Evolutionary conservation across 306 rosid genomes (phyloP).

Genomic region (Corylus heterophylla): DNA sequence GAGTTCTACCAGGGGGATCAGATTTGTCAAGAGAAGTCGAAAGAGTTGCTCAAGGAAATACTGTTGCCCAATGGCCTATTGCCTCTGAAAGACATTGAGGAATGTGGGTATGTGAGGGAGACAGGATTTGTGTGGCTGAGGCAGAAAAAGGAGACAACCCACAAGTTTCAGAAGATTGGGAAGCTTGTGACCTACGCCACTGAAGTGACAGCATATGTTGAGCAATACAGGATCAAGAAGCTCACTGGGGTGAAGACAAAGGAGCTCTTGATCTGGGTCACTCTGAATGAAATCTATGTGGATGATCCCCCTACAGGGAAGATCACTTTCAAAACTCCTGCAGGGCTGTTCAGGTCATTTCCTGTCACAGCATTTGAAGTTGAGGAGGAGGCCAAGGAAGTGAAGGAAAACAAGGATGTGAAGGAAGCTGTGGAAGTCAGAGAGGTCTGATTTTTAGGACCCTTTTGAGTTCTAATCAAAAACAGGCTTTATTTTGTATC

Average conservation of each 20-base stretch:
- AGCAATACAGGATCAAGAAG: slow-evolving; percentile 63
- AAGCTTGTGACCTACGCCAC: slow-evolving; percentile 58
- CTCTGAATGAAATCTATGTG: slow-evolving; percentile 58
- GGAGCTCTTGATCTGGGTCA: slow-evolving; percentile 83
- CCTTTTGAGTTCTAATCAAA: neutral
- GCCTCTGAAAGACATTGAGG: slow-evolving; percentile 72
- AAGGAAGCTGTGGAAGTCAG: slow-evolving; percentile 35
- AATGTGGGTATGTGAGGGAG: slow-evolving; percentile 68
- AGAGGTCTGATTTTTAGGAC: slow-evolving; percentile 37
- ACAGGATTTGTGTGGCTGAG: slow-evolving; percentile 87
- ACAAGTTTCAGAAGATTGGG: slow-evolving; percentile 80
- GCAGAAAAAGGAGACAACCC: slow-evolving; percentile 61
- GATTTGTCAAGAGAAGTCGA: slow-evolving; percentile 60
- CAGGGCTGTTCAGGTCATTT: slow-evolving; percentile 62
- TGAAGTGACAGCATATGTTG: slow-evolving; percentile 69
- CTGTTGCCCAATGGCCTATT: slow-evolving; percentile 70
- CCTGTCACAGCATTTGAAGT: slow-evolving; percentile 62
- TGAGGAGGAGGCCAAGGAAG: slow-evolving; percentile 40
- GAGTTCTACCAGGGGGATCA: slow-evolving; percentile 73
- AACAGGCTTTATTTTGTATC: too few species aligned
- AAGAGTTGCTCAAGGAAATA: slow-evolving; percentile 54
- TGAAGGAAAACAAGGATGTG: slow-evolving; percentile 19
- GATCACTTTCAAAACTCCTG: slow-evolving; percentile 63
- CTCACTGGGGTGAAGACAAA: slow-evolving; percentile 80
- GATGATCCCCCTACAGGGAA: slow-evolving; percentile 76